Evolutionary conservation across 345 rosid species (phyloP), one percentile per base, ranked within the genome.

Genomic region (Laguncularia racemosa): DNA sequence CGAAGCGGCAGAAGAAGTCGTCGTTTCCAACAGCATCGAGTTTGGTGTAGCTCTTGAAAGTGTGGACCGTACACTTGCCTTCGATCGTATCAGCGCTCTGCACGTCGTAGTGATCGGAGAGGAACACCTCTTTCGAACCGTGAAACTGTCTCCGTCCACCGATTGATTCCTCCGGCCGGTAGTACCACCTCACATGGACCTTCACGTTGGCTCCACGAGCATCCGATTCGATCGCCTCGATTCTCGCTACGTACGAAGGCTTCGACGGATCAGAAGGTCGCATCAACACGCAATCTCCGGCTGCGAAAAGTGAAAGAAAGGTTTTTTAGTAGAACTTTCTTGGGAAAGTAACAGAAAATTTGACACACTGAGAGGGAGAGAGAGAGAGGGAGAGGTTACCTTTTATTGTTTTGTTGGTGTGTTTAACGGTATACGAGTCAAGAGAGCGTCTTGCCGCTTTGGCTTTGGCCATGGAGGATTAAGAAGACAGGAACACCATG

Each of bases 1-100:
- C 97, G 56, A 93, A 93, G 69, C 99, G 97, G 65, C 96, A 89
- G 73, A 93, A 93, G 90, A 83, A 93, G 65, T 89, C 97, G 38
- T 93, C 97, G 75, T 87, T 85, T 43, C 87, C 96, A 0, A 93
- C 96, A n/a, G 95, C 85, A 28, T 85, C 90, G 12, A 93, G 90
- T 72, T 78, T 93, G n/a, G 84, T 84, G 61, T 93, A 93, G 76
- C 81, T 79, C 76, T 81, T 78, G 77, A 87, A 93, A 44, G 78
- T 77, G 68, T 89, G 99, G 55, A 93, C 97, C 61, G 78, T 81
- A 66, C 99, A 93, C 92, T 85, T 93, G 20, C 75, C 91, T 58
- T 93, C 96, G 43, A 93, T 87, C 3, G 99, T 89, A 57, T 89
- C 99, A 1, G 95, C 88, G 69, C 97, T 89, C 71, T 89, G 96